phyloP scores from a whole-genome alignment of 768 basidiomycete genomes.

The Lactarius akahatsu region DNA sequence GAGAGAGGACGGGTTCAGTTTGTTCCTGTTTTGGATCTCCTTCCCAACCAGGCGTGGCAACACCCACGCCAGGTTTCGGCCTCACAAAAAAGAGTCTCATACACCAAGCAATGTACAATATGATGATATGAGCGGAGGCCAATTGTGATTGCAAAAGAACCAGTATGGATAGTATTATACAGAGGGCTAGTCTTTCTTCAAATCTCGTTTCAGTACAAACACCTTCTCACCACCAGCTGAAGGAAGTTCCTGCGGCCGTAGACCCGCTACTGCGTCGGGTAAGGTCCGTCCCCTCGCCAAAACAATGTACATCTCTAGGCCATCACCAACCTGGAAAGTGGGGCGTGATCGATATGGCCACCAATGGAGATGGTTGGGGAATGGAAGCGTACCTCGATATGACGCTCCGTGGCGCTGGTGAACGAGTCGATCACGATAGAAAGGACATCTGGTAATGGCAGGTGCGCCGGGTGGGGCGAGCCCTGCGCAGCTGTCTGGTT shows the following conservation, averaged over 20 bases:
- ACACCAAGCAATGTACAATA: too few species aligned
- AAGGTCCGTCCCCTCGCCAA: constrained; percentile 65
- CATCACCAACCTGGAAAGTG: constrained; percentile 81
- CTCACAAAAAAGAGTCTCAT: too few species aligned
- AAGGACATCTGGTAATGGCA: constrained; percentile 78
- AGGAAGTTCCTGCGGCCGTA: constrained; percentile 64
- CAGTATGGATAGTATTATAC: constrained; percentile 20
- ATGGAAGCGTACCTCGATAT: constrained; percentile 76
- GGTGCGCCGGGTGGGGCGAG: constrained; percentile 71
- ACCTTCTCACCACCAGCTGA: constrained; percentile 66
- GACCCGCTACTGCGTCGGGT: constrained; percentile 55
- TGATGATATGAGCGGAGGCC: constrained; percentile 20
- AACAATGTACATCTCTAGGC: constrained; percentile 88
- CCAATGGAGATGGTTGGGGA: not conserved
- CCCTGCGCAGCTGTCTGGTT: constrained; percentile 82
- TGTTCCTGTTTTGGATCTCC: constrained; percentile 28
- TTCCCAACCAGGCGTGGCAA: constrained; percentile 12
- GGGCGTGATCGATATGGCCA: constrained; percentile 6
- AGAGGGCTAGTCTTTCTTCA: constrained; percentile 71
- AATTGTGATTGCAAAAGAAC: constrained; percentile 2
- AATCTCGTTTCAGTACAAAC: constrained; percentile 71
- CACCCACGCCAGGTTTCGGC: not conserved
- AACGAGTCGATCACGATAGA: constrained; percentile 93
- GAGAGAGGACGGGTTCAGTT: constrained; percentile 22
- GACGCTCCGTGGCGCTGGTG: constrained; percentile 95